A percentile compares a stretch with the other conserved stretches of the same genome.
phyloP scores from a whole-genome alignment of 2,329 filamentous ascomycete genomes.

The Ceratocystis ficicola region DNA sequence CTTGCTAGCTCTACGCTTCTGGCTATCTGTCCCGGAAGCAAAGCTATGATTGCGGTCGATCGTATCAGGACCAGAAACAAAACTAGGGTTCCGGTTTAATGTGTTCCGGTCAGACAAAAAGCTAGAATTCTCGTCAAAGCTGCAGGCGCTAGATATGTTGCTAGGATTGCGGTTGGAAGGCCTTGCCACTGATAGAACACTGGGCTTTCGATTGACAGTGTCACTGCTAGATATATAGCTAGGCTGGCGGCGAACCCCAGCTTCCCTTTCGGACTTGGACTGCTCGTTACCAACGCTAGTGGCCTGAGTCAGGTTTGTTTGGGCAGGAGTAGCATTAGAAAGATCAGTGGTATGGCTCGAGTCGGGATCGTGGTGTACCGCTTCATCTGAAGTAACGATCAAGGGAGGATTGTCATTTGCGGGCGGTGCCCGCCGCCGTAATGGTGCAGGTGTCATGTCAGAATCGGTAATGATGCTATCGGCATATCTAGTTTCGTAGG shows the following conservation, averaged over 20 bases:
- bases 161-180: constrained; percentile 11
- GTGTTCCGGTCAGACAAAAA: background rate
- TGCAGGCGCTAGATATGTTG: constrained; percentile 13
- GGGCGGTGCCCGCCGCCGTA: constrained; percentile 35
- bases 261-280: constrained; percentile 26
- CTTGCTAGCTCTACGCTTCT: constrained; percentile 11
- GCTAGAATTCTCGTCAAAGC: constrained; percentile 4
- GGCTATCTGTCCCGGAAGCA: constrained; percentile 2
- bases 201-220: constrained; percentile 12
- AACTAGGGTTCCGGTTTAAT: constrained; percentile 16
- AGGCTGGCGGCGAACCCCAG: constrained; percentile 13
- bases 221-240: constrained; percentile 16
- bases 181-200: background rate
- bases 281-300: constrained; percentile 40
- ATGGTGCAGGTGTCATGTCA: constrained; percentile 26
- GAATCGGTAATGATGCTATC: constrained; percentile 20
- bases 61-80: constrained; percentile 11
- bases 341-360: constrained; percentile 35
- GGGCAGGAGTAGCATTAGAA: constrained; percentile 27
- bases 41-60: constrained; percentile 17
- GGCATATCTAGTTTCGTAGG: constrained; percentile 10
- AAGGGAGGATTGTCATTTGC: constrained; percentile 47
- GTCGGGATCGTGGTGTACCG: constrained; percentile 38
- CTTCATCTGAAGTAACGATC: constrained; percentile 44
- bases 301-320: constrained; percentile 43